Percentiles rank a stretch among this genome's conserved stretches.
Conservation (phyloP, 2,329 filamentous ascomycete genomes). For the Fusarium drepaniforme region DNA sequence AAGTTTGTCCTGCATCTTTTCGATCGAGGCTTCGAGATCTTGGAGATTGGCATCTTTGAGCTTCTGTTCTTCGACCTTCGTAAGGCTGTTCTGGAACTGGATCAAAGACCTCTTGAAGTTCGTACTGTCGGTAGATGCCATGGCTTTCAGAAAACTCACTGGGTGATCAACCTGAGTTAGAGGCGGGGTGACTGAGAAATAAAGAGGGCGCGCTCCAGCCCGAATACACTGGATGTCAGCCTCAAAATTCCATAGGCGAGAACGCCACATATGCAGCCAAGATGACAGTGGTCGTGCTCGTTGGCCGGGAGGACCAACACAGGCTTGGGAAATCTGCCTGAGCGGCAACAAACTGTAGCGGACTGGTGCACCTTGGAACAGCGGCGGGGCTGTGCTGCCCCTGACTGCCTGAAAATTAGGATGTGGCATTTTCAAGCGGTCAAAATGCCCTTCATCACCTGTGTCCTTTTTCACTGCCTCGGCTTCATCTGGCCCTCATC, state of each 20-base stretch:
- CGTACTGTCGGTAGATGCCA: not conserved
- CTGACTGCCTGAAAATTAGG: not conserved
- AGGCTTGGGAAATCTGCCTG: not conserved
- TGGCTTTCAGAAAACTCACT: not conserved
- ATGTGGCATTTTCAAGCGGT: not conserved
- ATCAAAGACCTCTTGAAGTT: not conserved
- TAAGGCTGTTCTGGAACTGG: not conserved
- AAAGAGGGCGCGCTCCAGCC: not conserved
- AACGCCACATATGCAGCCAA: not conserved
- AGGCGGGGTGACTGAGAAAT: not conserved
- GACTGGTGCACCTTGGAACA: not conserved
- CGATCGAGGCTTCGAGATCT: rapidly evolving
- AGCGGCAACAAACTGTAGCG: not conserved
- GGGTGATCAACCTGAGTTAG: not conserved
- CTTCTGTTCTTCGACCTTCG: not conserved
- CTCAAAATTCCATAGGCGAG: too few relatives aligned
- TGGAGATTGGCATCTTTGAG: not conserved
- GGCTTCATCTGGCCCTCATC: not conserved
- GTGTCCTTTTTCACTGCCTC: not conserved
- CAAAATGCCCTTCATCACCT: not conserved
- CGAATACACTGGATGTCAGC: too few relatives aligned
- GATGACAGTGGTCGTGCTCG: not conserved
- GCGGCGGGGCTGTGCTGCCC: not conserved
- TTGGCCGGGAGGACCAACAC: too few relatives aligned
- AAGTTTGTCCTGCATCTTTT: not conserved